phyloP scores from a whole-genome alignment of 257 asterid genomes.

The Gentiana straminea region DNA sequence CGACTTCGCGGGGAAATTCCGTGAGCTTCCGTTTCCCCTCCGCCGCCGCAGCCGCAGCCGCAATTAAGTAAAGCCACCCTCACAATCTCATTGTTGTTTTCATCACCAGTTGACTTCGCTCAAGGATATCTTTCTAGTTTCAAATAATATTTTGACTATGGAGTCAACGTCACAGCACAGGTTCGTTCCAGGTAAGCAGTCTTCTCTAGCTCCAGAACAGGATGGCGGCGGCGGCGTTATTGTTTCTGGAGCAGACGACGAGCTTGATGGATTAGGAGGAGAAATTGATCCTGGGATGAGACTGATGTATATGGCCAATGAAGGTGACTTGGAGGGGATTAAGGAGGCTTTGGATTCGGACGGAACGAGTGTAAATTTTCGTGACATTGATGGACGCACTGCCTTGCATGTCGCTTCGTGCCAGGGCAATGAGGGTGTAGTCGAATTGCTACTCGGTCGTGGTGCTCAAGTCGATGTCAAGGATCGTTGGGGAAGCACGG shows the following conservation, averaged over 20 bases:
- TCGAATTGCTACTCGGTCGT: constrained; percentile 39
- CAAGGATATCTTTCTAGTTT: too few species aligned
- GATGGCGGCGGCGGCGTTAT: constrained; percentile 12
- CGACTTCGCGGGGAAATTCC: too few species aligned
- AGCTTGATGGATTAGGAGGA: constrained; percentile 20
- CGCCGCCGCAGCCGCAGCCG: too few species aligned
- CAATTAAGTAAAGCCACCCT: too few species aligned
- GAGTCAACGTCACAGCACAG: constrained; percentile 51
- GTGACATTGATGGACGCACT: constrained; percentile 65
- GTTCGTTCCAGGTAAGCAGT: constrained; percentile 51
- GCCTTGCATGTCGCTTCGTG: constrained; percentile 83
- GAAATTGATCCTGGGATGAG: constrained; percentile 53
- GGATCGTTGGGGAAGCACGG: constrained; percentile 98
- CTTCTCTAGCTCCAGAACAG: constrained; percentile 47
- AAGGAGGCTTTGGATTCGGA: constrained; percentile 52
- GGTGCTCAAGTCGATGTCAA: constrained; percentile 48
- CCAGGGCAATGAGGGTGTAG: constrained; percentile 55
- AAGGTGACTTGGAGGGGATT: constrained; percentile 75
- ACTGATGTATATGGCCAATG: constrained; percentile 66
- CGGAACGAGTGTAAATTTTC: constrained; percentile 50
- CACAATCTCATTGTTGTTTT: too few species aligned
- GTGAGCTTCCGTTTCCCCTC: too few species aligned
- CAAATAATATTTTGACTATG: constrained; percentile 15
- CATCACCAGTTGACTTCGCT: too few species aligned
- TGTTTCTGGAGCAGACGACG: constrained; percentile 13